Evolutionary conservation across 495 filamentous ascomycete species (phyloP), one percentile per base, ranked within the genome.

Genomic region (Penicillium samsonianum): DNA sequence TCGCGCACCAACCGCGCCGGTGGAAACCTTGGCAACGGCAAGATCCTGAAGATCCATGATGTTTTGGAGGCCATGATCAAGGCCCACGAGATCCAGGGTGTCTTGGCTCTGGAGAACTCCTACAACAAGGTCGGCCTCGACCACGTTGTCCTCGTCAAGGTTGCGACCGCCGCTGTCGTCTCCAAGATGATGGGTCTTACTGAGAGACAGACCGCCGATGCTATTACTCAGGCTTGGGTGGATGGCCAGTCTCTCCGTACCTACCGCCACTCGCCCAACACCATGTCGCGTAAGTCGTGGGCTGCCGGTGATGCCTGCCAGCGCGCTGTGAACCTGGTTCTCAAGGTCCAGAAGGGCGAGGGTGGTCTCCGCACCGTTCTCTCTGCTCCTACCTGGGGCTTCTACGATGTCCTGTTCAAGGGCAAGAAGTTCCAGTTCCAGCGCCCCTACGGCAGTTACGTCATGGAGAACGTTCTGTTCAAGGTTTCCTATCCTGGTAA

Each of bases 401-500:
- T 97, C 84, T 98, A 98, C 74, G 94, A 98, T 70, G 92, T 96
- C 53, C 81, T 93, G 53, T 98, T 98, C 82, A 90, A 92, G 80
- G 91, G 90, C 76, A 89, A 93, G 68, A 90, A 89, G 71, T 98
- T 98, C 75, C 76, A 90, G 71, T 98, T 96, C 83, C 94, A 98
- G 79, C 86, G 94, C 47, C 86, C 87, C 43, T 98, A 98, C 68
- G 94, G 92, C 64, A 93, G 88, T 82, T 98, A 98, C 73, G 95
- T 98, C 53, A 98, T 98, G 94, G 94, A 98, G 84, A 98, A 98
- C 70, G 90, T 98, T 45, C 88, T 98, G 46, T 98, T 98, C 84
- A 98, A 98, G 82, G 95, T 98, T 40, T 98, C 94, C 30, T 96
- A 96, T 70, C 92, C 92, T 67, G 89, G 89, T 91, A 75, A 69